phyloP scores from a whole-genome alignment of 306 rosid genomes.

The Lagenaria siceraria region DNA sequence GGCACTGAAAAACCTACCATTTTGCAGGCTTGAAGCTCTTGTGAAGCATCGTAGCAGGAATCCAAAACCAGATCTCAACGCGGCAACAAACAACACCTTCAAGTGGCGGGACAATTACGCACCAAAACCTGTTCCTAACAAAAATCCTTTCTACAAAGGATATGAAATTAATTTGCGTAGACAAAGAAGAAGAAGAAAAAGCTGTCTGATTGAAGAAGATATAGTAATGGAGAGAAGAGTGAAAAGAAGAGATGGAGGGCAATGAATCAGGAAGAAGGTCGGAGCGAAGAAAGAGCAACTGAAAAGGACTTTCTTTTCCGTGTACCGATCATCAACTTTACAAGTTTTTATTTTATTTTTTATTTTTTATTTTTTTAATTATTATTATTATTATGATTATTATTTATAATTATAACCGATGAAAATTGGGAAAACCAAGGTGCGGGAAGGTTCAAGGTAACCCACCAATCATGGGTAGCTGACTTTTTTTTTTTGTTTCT shows the following conservation, averaged over 20 bases:
- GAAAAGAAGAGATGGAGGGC: not conserved
- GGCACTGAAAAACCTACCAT: slow-evolving; percentile 14
- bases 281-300: not conserved
- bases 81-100: not conserved
- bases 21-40: slow-evolving; percentile 45
- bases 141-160: not conserved
- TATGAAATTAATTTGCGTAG: not conserved
- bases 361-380: not conserved
- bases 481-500: not conserved
- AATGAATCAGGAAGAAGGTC: not conserved
- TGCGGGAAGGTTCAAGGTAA: not conserved
- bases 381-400: too few species aligned
- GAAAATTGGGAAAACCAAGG: not conserved
- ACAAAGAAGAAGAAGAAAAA: not conserved
- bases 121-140: not conserved
- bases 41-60: slow-evolving; percentile 21
- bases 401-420: not conserved
- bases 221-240: not conserved
- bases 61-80: slow-evolving; percentile 6
- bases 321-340: not conserved
- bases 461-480: not conserved
- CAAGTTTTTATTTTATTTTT: too few species aligned
- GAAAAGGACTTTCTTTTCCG: not conserved
- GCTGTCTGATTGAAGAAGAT: not conserved
- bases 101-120: not conserved